phyloP scores from a whole-genome alignment of 768 basidiomycete species.

The Kwoniella mangroviensis region DNA sequence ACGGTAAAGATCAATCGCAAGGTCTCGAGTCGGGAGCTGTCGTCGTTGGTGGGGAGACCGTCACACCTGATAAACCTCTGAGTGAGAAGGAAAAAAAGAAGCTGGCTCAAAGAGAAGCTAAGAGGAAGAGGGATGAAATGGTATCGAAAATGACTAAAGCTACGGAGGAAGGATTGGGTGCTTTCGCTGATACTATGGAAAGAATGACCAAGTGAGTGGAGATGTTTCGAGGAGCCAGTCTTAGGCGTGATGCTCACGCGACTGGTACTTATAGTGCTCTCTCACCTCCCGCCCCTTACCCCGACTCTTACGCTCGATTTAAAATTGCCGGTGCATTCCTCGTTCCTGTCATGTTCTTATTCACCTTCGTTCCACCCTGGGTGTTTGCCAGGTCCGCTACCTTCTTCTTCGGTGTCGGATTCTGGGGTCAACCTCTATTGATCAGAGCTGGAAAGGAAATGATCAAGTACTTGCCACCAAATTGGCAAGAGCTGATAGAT shows the following conservation, averaged over 20 bases:
- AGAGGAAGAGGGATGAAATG: constrained; percentile 57
- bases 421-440: constrained; percentile 59
- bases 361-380: constrained; percentile 56
- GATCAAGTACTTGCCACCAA: constrained; percentile 55
- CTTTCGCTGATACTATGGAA: constrained; percentile 58
- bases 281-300: constrained; percentile 56
- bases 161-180: constrained; percentile 56
- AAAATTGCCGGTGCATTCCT: constrained; percentile 58
- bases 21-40: constrained; percentile 45
- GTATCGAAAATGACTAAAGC: constrained; percentile 57
- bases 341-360: constrained; percentile 52
- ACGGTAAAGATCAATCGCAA: constrained; percentile 23
- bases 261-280: constrained; percentile 52
- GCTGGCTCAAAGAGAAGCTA: constrained; percentile 51
- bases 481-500: constrained; percentile 59
- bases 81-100: constrained; percentile 53
- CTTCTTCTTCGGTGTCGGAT: constrained; percentile 57
- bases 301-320: constrained; percentile 55
- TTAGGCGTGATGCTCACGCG: no score
- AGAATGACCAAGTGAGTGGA: constrained; percentile 57
- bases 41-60: constrained; percentile 39
- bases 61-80: constrained; percentile 36
- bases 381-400: constrained; percentile 54
- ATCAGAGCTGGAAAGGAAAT: constrained; percentile 42
- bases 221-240: no score